phyloP scores from a whole-genome alignment of 2,329 filamentous ascomycete genomes.

The Paramyrothecium roridum region DNA sequence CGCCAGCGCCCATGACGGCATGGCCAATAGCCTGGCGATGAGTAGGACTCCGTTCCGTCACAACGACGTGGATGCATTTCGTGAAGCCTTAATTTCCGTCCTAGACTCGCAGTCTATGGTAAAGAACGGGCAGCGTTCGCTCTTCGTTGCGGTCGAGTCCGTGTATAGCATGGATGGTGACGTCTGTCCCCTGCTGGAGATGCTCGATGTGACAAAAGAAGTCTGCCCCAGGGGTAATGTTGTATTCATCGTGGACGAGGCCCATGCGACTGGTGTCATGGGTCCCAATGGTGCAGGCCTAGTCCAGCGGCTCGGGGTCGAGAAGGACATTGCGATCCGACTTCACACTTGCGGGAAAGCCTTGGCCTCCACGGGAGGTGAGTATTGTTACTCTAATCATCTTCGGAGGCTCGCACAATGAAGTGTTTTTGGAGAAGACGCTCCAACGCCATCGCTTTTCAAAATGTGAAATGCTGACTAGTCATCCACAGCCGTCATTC shows the following conservation, averaged over 20 bases:
- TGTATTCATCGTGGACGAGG: slow-evolving; percentile 52
- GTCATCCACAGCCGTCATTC: not conserved
- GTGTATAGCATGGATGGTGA: slow-evolving; percentile 44
- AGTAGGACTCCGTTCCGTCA: slow-evolving; percentile 40
- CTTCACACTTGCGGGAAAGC: slow-evolving; percentile 52
- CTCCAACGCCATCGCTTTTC: too few relatives aligned
- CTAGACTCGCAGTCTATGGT: slow-evolving; percentile 23
- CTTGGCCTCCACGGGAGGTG: slow-evolving; percentile 15
- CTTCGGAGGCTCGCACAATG: too few relatives aligned
- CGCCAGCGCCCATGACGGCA: slow-evolving; percentile 62
- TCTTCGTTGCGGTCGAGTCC: slow-evolving; percentile 34
- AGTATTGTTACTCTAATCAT: not conserved
- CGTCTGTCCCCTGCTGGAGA: slow-evolving; percentile 29
- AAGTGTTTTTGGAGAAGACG: too few relatives aligned
- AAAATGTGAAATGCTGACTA: not conserved
- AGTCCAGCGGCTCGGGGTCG: slow-evolving; percentile 43
- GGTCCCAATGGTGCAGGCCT: slow-evolving; percentile 45
- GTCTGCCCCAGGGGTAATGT: slow-evolving; percentile 28
- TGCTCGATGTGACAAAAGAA: slow-evolving; percentile 28
- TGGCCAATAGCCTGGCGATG: slow-evolving; percentile 49
- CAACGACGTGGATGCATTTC: slow-evolving; percentile 31
- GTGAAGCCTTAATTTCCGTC: slow-evolving; percentile 25
- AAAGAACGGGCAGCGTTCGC: slow-evolving; percentile 18
- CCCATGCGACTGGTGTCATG: slow-evolving; percentile 48
- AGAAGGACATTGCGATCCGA: slow-evolving; percentile 42